A percentile compares a stretch with the other conserved stretches of the same genome.
These are phyloP conservation scores for Berberis vulgaris DNA, from an alignment of 164 flowering plant genomes.

Conservation along the genomic window DNA sequence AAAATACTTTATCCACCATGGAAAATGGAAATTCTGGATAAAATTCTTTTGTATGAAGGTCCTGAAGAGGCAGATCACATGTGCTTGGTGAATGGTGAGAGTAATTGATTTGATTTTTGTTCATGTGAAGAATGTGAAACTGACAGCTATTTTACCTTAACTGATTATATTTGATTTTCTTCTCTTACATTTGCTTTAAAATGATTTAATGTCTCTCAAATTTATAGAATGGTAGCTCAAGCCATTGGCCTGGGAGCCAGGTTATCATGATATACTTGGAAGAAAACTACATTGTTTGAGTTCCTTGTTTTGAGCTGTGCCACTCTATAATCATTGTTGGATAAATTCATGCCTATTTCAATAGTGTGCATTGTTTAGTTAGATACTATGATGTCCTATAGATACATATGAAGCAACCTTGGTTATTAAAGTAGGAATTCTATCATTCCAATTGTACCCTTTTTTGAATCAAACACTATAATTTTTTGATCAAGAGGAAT, in stretches of 20 bases:
- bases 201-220: background rate
- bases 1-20: constrained; percentile 41
- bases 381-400: no score
- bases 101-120: constrained; percentile 1
- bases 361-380: no score
- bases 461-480: no score
- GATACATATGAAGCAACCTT: no score
- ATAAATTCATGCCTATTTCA: no score
- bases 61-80: constrained; percentile 73
- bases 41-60: constrained; percentile 70
- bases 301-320: no score
- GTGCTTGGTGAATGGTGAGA: constrained; percentile 83
- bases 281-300: no score
- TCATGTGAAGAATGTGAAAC: background rate
- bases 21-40: constrained; percentile 78
- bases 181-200: background rate
- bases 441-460: no score
- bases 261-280: no score
- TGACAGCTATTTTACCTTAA: constrained; percentile 1
- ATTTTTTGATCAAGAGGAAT: no score
- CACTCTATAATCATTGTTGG: no score
- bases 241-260: background rate
- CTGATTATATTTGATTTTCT: background rate
- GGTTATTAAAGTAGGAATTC: no score
- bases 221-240: background rate